Evolutionary conservation across 352 stramenopile species (phyloP), one percentile per base, ranked within the genome.

Genomic region (Globisporangium spinosum): DNA sequence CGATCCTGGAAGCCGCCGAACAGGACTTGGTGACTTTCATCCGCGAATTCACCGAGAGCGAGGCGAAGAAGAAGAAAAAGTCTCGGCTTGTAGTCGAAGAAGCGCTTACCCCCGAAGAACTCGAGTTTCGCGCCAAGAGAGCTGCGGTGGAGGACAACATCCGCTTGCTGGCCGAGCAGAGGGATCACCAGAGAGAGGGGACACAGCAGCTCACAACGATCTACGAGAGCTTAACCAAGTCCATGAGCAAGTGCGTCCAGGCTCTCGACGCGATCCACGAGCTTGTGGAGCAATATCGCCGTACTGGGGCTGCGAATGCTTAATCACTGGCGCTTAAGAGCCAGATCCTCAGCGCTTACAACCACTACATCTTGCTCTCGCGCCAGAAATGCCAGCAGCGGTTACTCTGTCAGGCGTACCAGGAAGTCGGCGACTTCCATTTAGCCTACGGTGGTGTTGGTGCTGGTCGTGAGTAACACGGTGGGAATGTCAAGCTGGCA

Each of bases 31-130:
- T 9, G 1, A 43, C 64, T 6, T 90, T 77, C 53, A 54, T 89
- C 34, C 74, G 69, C n/a, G 69, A 62, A 3, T 91, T 91, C 51
- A 69, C 82, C 1, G 87, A 90, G 38, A 67, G 75, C 25, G 77
- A 91, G 67, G 73, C 79, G 2, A 93, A 89, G 65, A 89, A 94
- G 56, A 94, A 94, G 70, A 95, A 93, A 56, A 92, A 90, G 55
- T 91, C 85, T 0, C 77, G 83, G 1, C 70, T 95, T 0, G 85
- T 95, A 1, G 80, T 93, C 0, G 83, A 90, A 62, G 79, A 93
- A 43, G 63, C 88, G 2, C 56, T 90, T 9, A 87, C 83, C 0
- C 75, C 78, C 0, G 85, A 92, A 66, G 80, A 93, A 43, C 58
- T 86, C n/a, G 67, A 74, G 8, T 95, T 93, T 58, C 82, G 70